Evolutionary conservation across 495 filamentous ascomycete genomes (phyloP), one percentile per base, ranked within the genome.

Genomic region (Neurospora terricola): DNA sequence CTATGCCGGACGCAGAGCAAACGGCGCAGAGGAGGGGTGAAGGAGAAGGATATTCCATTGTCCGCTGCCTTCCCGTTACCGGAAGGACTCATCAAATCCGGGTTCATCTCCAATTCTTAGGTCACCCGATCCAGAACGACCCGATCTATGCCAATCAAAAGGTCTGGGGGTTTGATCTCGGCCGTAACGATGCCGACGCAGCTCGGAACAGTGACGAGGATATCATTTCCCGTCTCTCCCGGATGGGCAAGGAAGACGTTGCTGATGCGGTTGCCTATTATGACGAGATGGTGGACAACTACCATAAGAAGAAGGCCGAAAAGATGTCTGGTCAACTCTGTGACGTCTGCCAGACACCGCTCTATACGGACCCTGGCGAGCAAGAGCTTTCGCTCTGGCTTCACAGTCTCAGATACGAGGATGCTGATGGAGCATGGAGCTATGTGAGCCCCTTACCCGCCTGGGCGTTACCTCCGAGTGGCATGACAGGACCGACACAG

Each of bases 71-170:
- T 69, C 96, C 96, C 0, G 87, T 98, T 27, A 99, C 96, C 0
- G 96, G 96, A 0, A 89, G 96, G 69, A 99, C 96, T 8, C 96
- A 99, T 78, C 96, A 99, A 79, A 88, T 99, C 23, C 89, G 96
- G 34, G 96, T 99, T 12, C 96, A 99, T 77, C 87, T 99, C 2
- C 96, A 99, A 78, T 97, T 92, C 78, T 83, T 99, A 12, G 96
- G 96, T 10, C 92, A 99, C 77, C 96, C 96, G 3, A 98, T 99
- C 77, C 88, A 91, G 69, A 98, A 98, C 79, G 96, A 99, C 79
- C 96, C 96, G 4, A 99, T 99, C 74, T 99, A 99, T 80, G 93
- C 92, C 76, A 98, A 98, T 77, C 91, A 92, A 72, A 88, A 88
- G 69, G 96, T 98, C 23, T 99, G 96, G 86, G 96, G 96, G 3